Conservation (phyloP, 164 flowering plant genomes). For the Piper betle region DNA sequence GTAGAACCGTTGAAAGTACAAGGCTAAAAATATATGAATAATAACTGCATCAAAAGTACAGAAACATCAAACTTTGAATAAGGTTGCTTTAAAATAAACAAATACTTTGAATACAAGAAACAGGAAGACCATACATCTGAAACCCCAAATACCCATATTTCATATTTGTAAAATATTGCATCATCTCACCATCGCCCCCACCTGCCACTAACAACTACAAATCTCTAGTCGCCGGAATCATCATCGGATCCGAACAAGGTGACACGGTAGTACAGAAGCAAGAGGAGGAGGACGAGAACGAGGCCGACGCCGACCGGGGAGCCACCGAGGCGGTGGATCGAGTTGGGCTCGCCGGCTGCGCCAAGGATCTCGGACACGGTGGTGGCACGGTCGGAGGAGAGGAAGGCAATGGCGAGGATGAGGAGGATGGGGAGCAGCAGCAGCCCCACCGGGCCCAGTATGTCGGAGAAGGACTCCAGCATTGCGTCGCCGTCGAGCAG, state of each 20-base stretch:
- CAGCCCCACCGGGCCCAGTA: constrained; percentile 51
- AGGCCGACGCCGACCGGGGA: constrained; percentile 86
- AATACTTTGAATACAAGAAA: no score
- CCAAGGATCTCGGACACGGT: constrained; percentile 34
- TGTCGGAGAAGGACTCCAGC: constrained; percentile 45
- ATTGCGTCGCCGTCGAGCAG: constrained; percentile 40
- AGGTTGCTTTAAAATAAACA: no score
- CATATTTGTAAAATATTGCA: no score
- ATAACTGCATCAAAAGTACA: no score
- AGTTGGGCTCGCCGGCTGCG: constrained; percentile 50
- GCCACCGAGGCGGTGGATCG: constrained; percentile 79
- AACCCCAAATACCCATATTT: no score
- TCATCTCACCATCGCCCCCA: background rate
- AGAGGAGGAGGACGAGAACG: constrained; percentile 45
- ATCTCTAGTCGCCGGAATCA: constrained; percentile 15
- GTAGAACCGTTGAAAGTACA: no score
- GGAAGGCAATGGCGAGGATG: constrained; percentile 62
- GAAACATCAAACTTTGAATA: no score
- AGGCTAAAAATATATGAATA: no score
- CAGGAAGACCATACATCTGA: no score
- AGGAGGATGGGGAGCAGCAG: constrained; percentile 60
- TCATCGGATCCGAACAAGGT: constrained; percentile 60
- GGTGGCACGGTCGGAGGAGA: constrained; percentile 64
- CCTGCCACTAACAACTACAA: background rate
- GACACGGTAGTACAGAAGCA: constrained; percentile 50